Evolutionary conservation across 2,329 filamentous ascomycete genomes (phyloP), one percentile per base, ranked within the genome.

Genomic region (Trichoderma simmonsii): DNA sequence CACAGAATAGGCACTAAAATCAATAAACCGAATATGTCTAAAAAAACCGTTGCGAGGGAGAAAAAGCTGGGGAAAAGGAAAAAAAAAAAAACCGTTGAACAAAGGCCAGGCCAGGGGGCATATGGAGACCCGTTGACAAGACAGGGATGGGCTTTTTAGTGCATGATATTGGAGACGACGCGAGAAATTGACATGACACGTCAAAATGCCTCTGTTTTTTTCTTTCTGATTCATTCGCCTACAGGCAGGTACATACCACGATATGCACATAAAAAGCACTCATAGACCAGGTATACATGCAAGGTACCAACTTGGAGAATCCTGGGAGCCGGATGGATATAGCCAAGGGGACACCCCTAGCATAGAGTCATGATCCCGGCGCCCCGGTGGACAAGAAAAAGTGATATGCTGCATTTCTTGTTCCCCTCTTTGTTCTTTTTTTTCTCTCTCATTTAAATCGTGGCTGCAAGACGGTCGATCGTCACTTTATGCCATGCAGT

Each of bases 121-220:
- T 21, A 51, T 11, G 48, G 11, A 5, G 48, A 24, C 48, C 39
- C 43, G 8, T 64, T 64, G 36, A 28, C 36, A 64, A 21, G 26
- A 26, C 28, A 15, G 21, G 12, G 62, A 28, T 6, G 9, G 28
- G 43, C 2, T 9, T 51, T 18, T 51, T 32, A 34, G 28, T 66
- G 63, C 63, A 56, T 66, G 48, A 66, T 66, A 66, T 66, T 66
- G 63, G 43, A 43, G 61, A 32, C 39, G 18, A 48, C 26, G 62
- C 63, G 48, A 66, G 63, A 66, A 66, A 66, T 66, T 66, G 63
- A 66, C 63, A 57, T 66, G 63, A 66, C 63, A 66, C 32, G 63
- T 66, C 48, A 54, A 54, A 54, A 54, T 54, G n/a, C 48, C 48
- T 54, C 48, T 54, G 2, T 54, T 21, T 6, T 24, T 18, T 43